Base-by-base conservation (phyloP, 2,329 filamentous ascomycete genomes). In the Diaporthe australafricana region DNA sequence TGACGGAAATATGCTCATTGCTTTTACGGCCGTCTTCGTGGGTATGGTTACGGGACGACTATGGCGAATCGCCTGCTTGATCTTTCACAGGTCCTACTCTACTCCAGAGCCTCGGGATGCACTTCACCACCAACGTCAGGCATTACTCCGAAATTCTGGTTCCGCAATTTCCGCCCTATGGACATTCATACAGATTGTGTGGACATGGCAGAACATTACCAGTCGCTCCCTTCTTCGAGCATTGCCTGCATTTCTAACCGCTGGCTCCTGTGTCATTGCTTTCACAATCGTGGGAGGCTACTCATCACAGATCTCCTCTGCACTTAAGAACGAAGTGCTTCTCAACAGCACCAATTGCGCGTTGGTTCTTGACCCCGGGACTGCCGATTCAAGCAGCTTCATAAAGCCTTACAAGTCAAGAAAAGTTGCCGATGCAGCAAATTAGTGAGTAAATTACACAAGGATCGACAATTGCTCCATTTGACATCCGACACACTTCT, bases 1-100 rank as follows among this genome's bases (percentile, higher is more conserved):
- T n/a, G n/a, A n/a, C n/a, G n/a, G n/a, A n/a, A n/a, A n/a, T n/a
- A n/a, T n/a, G n/a, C n/a, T n/a, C n/a, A n/a, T 80, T 27, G 79
- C 80, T 8, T 81, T 81, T 65, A 45, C 81, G 1, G 79, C 81
- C 8, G 74, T 80, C 20, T 82, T 81, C 67, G 72, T 80, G 14
- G 74, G 74, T 0, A 27, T 79, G 17, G 70, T 77, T 1, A 77
- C 77, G 0, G 70, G 71, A 1, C 65, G 76, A 2, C 30, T 77
- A n/a, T 80, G 79, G 77, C 69, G 71, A 0, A 68, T 79, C 11
- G 40, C 73, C 3, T 75, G 74, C 40, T 77, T 77, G 35, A 16
- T 50, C 2, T 50, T 77, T 11, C 76, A 79, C 68, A 57, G 70
- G 20, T n/a, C 32, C 7, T 73, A 76, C 14, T 79, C 75, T 2